Evolutionary conservation across 352 stramenopile species (phyloP).

Genomic region (Phytophthora hibernalis): DNA sequence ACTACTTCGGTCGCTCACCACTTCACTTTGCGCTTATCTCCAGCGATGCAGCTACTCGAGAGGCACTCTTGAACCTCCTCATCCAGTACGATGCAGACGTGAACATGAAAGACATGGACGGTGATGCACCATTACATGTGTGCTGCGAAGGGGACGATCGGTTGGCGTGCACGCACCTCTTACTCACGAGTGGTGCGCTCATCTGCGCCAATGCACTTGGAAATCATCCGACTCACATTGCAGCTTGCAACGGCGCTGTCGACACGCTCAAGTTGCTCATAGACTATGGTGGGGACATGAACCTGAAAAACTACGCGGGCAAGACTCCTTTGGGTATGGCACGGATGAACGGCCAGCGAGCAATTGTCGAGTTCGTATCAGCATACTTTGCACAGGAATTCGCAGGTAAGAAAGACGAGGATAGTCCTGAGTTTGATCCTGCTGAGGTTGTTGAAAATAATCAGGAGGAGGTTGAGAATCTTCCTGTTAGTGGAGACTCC

Average conservation of each 20-base stretch:
- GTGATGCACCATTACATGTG: slow-evolving; percentile 71
- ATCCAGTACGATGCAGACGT: slow-evolving; percentile 77
- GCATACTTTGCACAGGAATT: slow-evolving; percentile 68
- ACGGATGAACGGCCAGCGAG: slow-evolving; percentile 67
- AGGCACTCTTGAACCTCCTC: slow-evolving; percentile 58
- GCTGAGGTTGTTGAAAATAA: slow-evolving; percentile 10
- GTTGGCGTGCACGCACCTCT: slow-evolving; percentile 57
- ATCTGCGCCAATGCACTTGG: slow-evolving; percentile 67
- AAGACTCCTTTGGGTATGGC: slow-evolving; percentile 81
- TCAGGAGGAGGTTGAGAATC: slow-evolving; percentile 13
- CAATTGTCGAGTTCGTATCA: slow-evolving; percentile 66
- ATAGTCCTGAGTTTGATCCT: slow-evolving; percentile 14
- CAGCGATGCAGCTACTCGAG: slow-evolving; percentile 21
- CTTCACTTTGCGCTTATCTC: slow-evolving; percentile 70
- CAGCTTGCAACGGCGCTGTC: slow-evolving; percentile 65
- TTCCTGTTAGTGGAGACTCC: neutral
- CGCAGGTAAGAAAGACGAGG: slow-evolving; percentile 10
- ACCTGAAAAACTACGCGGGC: slow-evolving; percentile 84
- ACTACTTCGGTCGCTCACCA: slow-evolving; percentile 71
- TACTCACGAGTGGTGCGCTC: slow-evolving; percentile 64
- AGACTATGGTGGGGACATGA: slow-evolving; percentile 85
- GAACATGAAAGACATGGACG: slow-evolving; percentile 74
- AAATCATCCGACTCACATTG: slow-evolving; percentile 80
- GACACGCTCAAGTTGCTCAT: slow-evolving; percentile 73
- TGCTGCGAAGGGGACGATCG: slow-evolving; percentile 59